Conservation (phyloP, 2,329 filamentous ascomycete genomes). For the Diaporthe citrichinensis region DNA sequence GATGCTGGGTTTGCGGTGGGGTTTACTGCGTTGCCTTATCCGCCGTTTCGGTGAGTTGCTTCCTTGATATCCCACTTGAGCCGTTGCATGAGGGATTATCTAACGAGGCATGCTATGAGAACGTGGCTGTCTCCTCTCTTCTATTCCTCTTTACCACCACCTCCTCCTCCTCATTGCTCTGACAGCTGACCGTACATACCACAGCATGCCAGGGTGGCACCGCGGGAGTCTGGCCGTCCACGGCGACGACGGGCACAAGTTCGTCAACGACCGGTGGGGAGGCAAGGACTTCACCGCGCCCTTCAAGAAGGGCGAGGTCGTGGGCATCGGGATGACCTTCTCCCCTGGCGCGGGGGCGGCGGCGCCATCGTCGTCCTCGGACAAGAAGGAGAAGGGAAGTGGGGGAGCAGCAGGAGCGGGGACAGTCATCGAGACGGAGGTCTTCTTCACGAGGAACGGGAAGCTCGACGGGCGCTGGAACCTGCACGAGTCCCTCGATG, state of each 20-base stretch:
- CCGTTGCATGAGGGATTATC: neutral
- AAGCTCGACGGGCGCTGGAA: slow-evolving; percentile 74
- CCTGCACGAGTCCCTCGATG: slow-evolving; percentile 81
- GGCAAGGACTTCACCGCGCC: slow-evolving; percentile 76
- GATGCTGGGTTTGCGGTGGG: slow-evolving; percentile 71
- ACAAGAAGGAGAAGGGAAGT: slow-evolving; percentile 45
- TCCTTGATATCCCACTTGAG: neutral
- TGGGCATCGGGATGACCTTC: slow-evolving; percentile 81
- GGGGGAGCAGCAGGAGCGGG: slow-evolving; percentile 38
- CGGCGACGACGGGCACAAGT: slow-evolving; percentile 83
- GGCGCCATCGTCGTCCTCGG: neutral
- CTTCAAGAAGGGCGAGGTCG: slow-evolving; percentile 75
- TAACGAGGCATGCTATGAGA: too few species aligned
- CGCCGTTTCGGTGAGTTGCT: slow-evolving; percentile 69
- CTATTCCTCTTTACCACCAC: too few species aligned
- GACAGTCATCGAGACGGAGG: slow-evolving; percentile 63
- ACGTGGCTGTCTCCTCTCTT: too few species aligned
- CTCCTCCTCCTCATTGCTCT: too few species aligned
- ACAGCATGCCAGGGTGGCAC: slow-evolving; percentile 81
- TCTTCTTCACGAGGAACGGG: slow-evolving; percentile 82
- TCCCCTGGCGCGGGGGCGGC: slow-evolving; percentile 47
- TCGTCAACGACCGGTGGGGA: slow-evolving; percentile 81
- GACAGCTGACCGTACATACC: neutral
- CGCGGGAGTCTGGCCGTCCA: slow-evolving; percentile 82
- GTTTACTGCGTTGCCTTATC: slow-evolving; percentile 81